Evolutionary conservation across 2,329 filamentous ascomycete genomes (phyloP), one percentile per base, ranked within the genome.

Genomic region (Cordyceps sp.): DNA sequence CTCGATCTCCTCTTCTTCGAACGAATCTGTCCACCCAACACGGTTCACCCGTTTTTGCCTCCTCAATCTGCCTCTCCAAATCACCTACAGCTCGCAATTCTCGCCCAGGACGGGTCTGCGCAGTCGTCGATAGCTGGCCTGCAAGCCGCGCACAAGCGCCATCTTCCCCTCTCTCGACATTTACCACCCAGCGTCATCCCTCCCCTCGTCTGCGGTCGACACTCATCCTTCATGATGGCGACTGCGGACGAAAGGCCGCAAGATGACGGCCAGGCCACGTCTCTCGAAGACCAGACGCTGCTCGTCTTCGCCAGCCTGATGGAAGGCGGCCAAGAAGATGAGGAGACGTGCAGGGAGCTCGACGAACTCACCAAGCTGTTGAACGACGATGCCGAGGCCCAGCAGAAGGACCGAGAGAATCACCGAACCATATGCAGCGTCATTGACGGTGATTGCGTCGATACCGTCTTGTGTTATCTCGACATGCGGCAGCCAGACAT

Each of bases 251-350:
- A 54, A 37, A 47, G 46, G 18, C 36, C 48, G 12, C 48, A 49
- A 42, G 38, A 37, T 30, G 43, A 49, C 24, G 42, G 40, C 23
- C 45, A 48, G 27, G 45, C 49, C 24, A 48, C 47, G 24, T 54
- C 53, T 44, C 30, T 69, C 57, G 57, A 68, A 43, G 76, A 82
- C 46, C 62, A 78, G 46, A 78, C 79, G 34, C 70, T 78, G 46
- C 70, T 93, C 35, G 75, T 88, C 42, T 73, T 94, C 42, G 86
- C 86, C 17, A 79, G 81, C 46, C 62, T 94, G 43, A 92, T 94
- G 76, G 83, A 92, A 50, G 84, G 83, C 28, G 85, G 84, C 33
- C 73, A 86, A 45, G 83, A 93, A 44, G 82, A 82, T 47, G 71
- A 74, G 35, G 75, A 81, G 42, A 78, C 71, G 10, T 75, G 69